Percentiles rank a stretch among this genome's conserved stretches.
Conservation (phyloP, 495 filamentous ascomycete genomes). For the Hypoxylon perforatum region DNA sequence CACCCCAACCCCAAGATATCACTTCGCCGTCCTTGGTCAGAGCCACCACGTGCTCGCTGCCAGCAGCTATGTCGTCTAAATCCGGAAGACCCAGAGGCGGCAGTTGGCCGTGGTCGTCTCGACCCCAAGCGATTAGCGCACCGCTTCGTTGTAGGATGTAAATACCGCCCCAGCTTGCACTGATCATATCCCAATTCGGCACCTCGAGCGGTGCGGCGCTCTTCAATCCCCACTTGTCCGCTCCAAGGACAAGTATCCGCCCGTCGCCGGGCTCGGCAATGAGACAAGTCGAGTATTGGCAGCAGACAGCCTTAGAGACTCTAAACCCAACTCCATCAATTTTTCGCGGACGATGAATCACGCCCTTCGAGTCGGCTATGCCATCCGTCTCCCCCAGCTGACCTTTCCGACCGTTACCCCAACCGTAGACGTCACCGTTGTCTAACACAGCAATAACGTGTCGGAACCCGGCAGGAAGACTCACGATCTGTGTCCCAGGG, state of each 20-base stretch:
- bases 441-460: conserved; percentile 79
- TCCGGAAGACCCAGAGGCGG: conserved; percentile 66
- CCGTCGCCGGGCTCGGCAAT: conserved; percentile 64
- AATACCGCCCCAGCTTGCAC: conserved; percentile 84
- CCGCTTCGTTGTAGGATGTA: conserved; percentile 72
- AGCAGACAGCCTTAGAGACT: conserved; percentile 74
- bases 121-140: conserved; percentile 73
- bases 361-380: conserved; percentile 28
- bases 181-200: conserved; percentile 67
- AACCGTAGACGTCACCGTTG: conserved; percentile 84
- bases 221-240: conserved; percentile 74
- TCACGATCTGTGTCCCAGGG: conserved; percentile 56
- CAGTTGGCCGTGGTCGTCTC: conserved; percentile 85
- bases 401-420: conserved; percentile 86
- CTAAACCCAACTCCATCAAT: conserved; percentile 66
- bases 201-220: conserved; percentile 53
- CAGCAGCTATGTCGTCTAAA: conserved; percentile 71
- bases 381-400: conserved; percentile 72
- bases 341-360: conserved; percentile 67
- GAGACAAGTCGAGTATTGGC: conserved; percentile 83
- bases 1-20: conserved; percentile 92
- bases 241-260: conserved; percentile 70
- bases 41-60: conserved; percentile 87
- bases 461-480: conserved; percentile 76
- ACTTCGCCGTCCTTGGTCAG: conserved; percentile 70